phyloP scores from a whole-genome alignment of 1,284 basidiomycete genomes.

The Boletus nobilissimus region DNA sequence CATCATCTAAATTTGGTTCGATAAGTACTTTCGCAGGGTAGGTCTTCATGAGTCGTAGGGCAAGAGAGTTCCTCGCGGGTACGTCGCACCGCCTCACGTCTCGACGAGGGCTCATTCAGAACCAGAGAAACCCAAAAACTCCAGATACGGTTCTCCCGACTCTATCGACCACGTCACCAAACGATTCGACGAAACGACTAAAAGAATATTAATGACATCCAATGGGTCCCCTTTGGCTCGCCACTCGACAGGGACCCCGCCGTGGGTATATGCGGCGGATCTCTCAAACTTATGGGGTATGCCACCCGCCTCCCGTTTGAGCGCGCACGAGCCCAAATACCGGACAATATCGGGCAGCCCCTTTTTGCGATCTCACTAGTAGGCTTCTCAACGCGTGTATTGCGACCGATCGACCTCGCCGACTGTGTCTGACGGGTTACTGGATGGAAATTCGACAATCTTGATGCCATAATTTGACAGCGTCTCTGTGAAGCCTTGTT shows the following conservation, averaged over 20 bases:
- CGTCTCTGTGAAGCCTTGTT: no score
- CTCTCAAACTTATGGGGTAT: constrained; percentile 76
- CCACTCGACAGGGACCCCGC: constrained; percentile 75
- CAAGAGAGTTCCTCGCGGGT: constrained; percentile 75
- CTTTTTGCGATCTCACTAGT: no score
- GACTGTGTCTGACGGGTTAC: no score
- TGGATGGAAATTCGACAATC: no score
- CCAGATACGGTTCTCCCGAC: constrained; percentile 74
- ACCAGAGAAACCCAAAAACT: constrained; percentile 74
- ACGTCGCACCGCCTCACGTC: constrained; percentile 9
- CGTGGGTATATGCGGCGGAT: constrained; percentile 76
- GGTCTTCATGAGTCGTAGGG: constrained; percentile 80
- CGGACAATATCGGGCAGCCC: no score
- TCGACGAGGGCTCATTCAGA: constrained; percentile 14
- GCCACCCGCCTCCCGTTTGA: constrained; percentile 26
- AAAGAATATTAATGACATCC: constrained; percentile 75
- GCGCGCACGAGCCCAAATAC: no score
- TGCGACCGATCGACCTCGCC: no score
- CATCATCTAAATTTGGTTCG: constrained; percentile 18
- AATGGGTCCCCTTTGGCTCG: constrained; percentile 80
- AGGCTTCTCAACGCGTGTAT: no score
- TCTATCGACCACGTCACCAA: constrained; percentile 77
- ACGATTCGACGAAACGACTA: constrained; percentile 83
- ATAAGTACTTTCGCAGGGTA: constrained; percentile 80
- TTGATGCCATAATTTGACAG: no score